phyloP scores from a whole-genome alignment of 2,329 filamentous ascomycete species.

The Chaetomiaceae sp. region DNA sequence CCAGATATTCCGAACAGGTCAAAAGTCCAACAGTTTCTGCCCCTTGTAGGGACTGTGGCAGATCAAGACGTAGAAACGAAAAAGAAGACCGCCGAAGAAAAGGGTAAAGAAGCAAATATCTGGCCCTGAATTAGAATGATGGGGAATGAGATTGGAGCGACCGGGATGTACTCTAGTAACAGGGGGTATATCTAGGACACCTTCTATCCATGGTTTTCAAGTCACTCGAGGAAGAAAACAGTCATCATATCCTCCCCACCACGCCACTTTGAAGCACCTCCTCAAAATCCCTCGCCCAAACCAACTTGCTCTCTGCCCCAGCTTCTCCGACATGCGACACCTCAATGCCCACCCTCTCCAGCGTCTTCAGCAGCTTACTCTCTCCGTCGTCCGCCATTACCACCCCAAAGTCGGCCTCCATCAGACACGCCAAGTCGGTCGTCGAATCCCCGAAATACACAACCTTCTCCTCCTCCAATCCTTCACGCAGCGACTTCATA shows the following conservation, averaged over 20 bases:
- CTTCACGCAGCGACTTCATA: conserved; percentile 12
- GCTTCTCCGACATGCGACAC: conserved; percentile 36
- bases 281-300: conserved; percentile 43
- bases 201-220: not conserved
- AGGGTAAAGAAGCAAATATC: too few relatives aligned
- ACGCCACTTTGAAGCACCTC: conserved; percentile 36
- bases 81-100: too few relatives aligned
- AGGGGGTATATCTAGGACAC: too few relatives aligned
- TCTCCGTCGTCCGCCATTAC: conserved; percentile 40
- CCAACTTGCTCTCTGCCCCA: conserved; percentile 24
- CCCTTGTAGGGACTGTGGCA: too few relatives aligned
- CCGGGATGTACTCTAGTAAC: too few relatives aligned
- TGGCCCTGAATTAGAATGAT: too few relatives aligned
- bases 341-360: conserved; percentile 36
- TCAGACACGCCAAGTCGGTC: conserved; percentile 53
- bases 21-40: too few relatives aligned
- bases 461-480: conserved; percentile 23
- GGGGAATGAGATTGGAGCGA: too few relatives aligned
- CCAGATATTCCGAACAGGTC: too few relatives aligned
- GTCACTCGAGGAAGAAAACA: not conserved
- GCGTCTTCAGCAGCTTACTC: conserved; percentile 34
- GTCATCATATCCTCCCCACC: conserved; percentile 11
- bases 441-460: conserved; percentile 57
- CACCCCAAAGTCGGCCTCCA: conserved; percentile 40
- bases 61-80: too few relatives aligned